Conservation (phyloP, 768 basidiomycete genomes). For the Lentinula boryana region DNA sequence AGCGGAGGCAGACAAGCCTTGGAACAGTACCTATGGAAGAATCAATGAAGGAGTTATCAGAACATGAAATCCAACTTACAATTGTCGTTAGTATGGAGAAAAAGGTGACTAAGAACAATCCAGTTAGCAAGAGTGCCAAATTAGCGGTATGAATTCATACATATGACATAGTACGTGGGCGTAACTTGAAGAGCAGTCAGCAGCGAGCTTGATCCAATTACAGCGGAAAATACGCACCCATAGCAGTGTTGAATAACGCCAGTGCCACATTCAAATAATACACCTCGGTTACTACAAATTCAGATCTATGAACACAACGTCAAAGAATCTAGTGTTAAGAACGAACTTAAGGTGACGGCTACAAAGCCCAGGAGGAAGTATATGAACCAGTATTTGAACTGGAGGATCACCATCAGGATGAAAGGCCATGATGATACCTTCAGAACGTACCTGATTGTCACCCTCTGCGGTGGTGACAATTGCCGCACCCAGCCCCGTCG, state of each 20-base stretch:
- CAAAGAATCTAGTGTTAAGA: background rate
- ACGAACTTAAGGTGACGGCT: slow-evolving; percentile 70
- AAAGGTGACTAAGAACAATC: slow-evolving; percentile 57
- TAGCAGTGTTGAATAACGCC: slow-evolving; percentile 89
- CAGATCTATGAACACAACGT: slow-evolving; percentile 10
- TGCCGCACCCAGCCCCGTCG: slow-evolving; percentile 87
- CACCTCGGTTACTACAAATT: slow-evolving; percentile 69
- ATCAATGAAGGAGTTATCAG: background rate
- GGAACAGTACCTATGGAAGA: slow-evolving; percentile 66
- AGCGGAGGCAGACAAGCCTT: slow-evolving; percentile 77
- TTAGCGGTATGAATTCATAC: slow-evolving; percentile 31
- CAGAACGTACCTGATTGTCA: slow-evolving; percentile 61
- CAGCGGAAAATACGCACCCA: slow-evolving; percentile 42
- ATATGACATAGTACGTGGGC: slow-evolving; percentile 83
- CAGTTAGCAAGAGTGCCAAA: background rate
- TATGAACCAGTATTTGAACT: slow-evolving; percentile 89
- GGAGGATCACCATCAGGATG: slow-evolving; percentile 3
- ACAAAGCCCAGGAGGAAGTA: slow-evolving; percentile 87
- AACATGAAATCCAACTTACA: slow-evolving; percentile 26
- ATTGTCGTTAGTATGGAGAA: slow-evolving; percentile 82
- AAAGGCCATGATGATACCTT: background rate
- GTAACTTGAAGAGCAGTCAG: slow-evolving; percentile 47
- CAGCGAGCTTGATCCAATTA: slow-evolving; percentile 2
- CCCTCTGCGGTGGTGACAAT: slow-evolving; percentile 78
- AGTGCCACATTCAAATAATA: slow-evolving; percentile 95